phyloP scores from a whole-genome alignment of 495 filamentous ascomycete genomes.

The Pseudevernia furfuracea region DNA sequence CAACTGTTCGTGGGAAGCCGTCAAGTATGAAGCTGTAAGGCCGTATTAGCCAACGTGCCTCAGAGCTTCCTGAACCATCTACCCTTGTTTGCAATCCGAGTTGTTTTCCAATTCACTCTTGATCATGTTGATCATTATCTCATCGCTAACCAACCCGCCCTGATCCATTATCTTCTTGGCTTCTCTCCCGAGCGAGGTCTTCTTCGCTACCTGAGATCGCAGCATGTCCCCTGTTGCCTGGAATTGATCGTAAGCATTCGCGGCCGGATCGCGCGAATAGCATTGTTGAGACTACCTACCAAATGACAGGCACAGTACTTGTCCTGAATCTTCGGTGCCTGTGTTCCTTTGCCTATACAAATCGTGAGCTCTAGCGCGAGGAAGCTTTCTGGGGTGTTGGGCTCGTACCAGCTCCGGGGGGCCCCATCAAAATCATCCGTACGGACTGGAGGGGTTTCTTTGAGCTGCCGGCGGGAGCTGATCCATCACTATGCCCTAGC shows the following conservation, averaged over 20 bases:
- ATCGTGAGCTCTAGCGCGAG: constrained; percentile 10
- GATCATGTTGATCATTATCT: constrained; percentile 99
- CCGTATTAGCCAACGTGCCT: constrained; percentile 8
- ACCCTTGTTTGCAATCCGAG: constrained; percentile 93
- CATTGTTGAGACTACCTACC: constrained; percentile 45
- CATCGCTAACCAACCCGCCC: constrained; percentile 93
- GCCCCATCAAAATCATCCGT: constrained; percentile 96
- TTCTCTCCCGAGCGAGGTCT: constrained; percentile 87
- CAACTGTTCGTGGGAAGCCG: constrained; percentile 93
- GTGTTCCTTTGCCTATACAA: constrained; percentile 86
- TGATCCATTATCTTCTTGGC: constrained; percentile 99
- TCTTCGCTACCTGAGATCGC: constrained; percentile 95
- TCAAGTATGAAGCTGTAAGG: constrained; percentile 86
- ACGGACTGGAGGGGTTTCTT: constrained; percentile 51
- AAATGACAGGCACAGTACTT: constrained; percentile 95
- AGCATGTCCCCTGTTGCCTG: constrained; percentile 99
- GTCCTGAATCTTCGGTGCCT: constrained; percentile 95
- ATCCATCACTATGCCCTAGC: constrained; percentile 44
- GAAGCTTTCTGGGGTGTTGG: constrained; percentile 3
- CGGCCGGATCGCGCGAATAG: constrained; percentile 11
- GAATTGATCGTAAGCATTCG: constrained; percentile 16
- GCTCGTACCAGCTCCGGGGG: constrained; percentile 85
- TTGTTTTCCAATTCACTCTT: constrained; percentile 92
- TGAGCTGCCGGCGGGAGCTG: constrained; percentile 26
- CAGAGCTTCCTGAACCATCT: constrained; percentile 23